phyloP scores from a whole-genome alignment of 768 basidiomycete species.

The Phylloporus arenicola region DNA sequence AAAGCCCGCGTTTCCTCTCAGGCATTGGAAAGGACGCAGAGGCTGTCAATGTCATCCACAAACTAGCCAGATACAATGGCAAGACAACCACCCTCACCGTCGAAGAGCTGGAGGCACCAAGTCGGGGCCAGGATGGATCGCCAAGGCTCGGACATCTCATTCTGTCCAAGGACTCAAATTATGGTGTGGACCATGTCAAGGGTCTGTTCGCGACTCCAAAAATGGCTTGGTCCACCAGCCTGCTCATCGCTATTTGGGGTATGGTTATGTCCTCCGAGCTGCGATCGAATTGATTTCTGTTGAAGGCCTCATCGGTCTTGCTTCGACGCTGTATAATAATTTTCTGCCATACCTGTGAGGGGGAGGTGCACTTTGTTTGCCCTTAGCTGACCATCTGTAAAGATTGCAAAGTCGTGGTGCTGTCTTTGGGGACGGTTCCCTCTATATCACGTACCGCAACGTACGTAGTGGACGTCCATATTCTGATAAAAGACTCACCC shows the following conservation, averaged over 20 bases:
- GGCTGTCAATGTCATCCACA: conserved; percentile 44
- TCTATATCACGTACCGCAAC: conserved; percentile 70
- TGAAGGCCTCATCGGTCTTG: conserved; percentile 66
- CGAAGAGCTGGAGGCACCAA: conserved; percentile 39
- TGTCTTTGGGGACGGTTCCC: conserved; percentile 62
- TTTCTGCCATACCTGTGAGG: conserved; percentile 51
- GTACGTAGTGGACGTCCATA: conserved; percentile 26
- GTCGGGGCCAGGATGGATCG: conserved; percentile 9
- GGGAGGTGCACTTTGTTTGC: neutral
- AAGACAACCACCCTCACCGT: conserved; percentile 37
- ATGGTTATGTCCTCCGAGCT: conserved; percentile 16
- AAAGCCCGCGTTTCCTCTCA: conserved; percentile 55
- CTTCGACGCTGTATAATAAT: conserved; percentile 60
- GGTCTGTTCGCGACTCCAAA: conserved; percentile 58
- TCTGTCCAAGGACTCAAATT: conserved; percentile 39
- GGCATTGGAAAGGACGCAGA: conserved; percentile 49
- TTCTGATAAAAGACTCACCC: no score
- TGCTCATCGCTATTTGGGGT: conserved; percentile 49
- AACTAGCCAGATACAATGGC: conserved; percentile 49
- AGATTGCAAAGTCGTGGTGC: conserved; percentile 63
- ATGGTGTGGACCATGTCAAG: conserved; percentile 43
- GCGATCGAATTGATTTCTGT: neutral
- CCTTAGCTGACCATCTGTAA: neutral
- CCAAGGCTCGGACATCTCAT: conserved; percentile 16
- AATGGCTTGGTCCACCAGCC: conserved; percentile 59